These are phyloP conservation scores for Calonectria pauciramosa DNA, from an alignment of 2,329 filamentous ascomycete genomes.

Conservation along the genomic window DNA sequence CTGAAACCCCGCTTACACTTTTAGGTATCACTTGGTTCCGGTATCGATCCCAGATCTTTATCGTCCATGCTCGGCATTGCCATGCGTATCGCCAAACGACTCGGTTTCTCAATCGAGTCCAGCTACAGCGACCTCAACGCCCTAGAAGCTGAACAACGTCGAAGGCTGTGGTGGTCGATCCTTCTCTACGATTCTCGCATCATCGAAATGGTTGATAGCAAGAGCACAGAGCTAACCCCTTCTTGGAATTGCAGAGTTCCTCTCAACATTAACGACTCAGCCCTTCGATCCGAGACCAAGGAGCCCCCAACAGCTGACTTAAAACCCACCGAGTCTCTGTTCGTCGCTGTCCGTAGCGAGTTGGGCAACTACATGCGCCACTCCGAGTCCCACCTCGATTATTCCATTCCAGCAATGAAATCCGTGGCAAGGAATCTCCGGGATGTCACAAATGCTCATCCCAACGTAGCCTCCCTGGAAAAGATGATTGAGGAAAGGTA, in stretches of 20 bases:
- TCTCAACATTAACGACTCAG: constrained; percentile 61
- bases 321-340: constrained; percentile 58
- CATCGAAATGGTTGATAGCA: constrained; percentile 62
- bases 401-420: constrained; percentile 46
- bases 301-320: constrained; percentile 44
- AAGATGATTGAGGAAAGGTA: constrained; percentile 59
- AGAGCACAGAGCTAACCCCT: constrained; percentile 46
- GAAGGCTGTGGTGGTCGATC: constrained; percentile 74
- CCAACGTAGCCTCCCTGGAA: background rate
- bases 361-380: constrained; percentile 56
- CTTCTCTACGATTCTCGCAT: constrained; percentile 69
- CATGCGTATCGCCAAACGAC: constrained; percentile 68
- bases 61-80: constrained; percentile 67
- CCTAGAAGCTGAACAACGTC: constrained; percentile 71
- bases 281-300: constrained; percentile 58
- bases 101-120: constrained; percentile 68
- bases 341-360: constrained; percentile 55
- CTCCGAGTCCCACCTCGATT: constrained; percentile 50
- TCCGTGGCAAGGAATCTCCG: constrained; percentile 25
- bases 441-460: background rate
- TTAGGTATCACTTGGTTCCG: constrained; percentile 62
- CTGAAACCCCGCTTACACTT: background rate
- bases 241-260: constrained; percentile 59
- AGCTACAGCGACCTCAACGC: constrained; percentile 37
- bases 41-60: constrained; percentile 63